These are phyloP conservation scores for Elongisporangium undulatum DNA, from an alignment of 352 stramenopile genomes.

Conservation along the genomic window DNA sequence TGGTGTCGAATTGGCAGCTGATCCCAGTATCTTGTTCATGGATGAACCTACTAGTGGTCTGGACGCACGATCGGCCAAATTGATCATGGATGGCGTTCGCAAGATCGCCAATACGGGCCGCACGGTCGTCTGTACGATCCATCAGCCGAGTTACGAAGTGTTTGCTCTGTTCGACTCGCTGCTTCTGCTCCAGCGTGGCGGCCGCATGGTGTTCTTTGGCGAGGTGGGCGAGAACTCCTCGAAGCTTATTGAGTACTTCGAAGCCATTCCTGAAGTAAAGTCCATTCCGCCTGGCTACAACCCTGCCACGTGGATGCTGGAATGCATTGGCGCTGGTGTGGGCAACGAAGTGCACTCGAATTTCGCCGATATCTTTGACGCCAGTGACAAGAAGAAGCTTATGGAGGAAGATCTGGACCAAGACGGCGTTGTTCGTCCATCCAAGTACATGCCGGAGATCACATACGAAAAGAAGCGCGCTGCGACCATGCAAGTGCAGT, in stretches of 20 bases:
- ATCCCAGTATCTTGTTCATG: conserved; percentile 67
- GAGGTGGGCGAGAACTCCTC: conserved; percentile 51
- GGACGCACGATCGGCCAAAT: conserved; percentile 63
- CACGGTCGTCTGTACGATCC: conserved; percentile 83
- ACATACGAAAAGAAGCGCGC: conserved; percentile 40
- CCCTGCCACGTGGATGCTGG: conserved; percentile 30
- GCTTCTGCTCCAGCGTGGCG: conserved; percentile 73
- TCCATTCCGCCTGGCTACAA: conserved; percentile 58
- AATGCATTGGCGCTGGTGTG: conserved; percentile 22
- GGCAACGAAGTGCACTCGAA: conserved; percentile 15
- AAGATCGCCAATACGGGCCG: conserved; percentile 58
- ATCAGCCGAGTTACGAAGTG: conserved; percentile 72
- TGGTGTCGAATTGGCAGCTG: conserved; percentile 61
- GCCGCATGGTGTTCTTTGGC: conserved; percentile 70
- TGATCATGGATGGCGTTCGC: conserved; percentile 65
- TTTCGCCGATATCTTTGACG: conserved; percentile 23
- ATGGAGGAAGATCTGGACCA: conserved; percentile 43
- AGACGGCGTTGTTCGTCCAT: conserved; percentile 34
- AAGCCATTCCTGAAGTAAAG: conserved; percentile 42
- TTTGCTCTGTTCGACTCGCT: conserved; percentile 76
- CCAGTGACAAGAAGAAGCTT: conserved; percentile 28
- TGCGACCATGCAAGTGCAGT: conserved; percentile 14
- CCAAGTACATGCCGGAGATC: conserved; percentile 26
- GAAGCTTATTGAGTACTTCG: conserved; percentile 60
- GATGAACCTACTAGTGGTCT: conserved; percentile 62